Conservation (phyloP, 108 stramenopile species). For the Cyclotella baltica region DNA sequence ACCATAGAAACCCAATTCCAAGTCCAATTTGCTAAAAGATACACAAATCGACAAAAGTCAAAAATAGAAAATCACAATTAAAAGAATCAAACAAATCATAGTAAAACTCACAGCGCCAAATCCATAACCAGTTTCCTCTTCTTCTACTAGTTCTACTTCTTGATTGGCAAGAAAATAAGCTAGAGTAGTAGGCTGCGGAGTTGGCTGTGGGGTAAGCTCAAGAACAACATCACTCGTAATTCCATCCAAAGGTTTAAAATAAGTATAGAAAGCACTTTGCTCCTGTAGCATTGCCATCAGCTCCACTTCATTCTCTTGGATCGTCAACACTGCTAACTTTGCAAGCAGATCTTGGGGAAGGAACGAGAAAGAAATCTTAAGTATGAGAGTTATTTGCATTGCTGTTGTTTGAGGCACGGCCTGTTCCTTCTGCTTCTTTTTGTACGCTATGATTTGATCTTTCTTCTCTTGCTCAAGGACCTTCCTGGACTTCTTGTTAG, state of each 20-base stretch:
- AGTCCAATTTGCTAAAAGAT: conserved; percentile 14
- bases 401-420: conserved; percentile 12
- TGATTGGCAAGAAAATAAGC: conserved; percentile 2
- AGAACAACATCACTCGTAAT: not conserved
- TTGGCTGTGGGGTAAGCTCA: conserved; percentile 9
- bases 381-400: conserved; percentile 25
- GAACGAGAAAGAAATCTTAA: conserved; percentile 11
- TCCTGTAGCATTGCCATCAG: conserved; percentile 19
- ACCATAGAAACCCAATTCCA: conserved; percentile 28
- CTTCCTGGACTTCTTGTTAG: not conserved
- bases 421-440: not conserved
- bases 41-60: not conserved
- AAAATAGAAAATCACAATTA: too few relatives aligned
- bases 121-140: not conserved
- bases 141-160: not conserved
- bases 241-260: conserved; percentile 28
- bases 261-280: conserved; percentile 30
- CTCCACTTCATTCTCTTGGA: conserved; percentile 21
- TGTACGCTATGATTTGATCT: not conserved
- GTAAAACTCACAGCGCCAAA: conserved; percentile 14
- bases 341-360: conserved; percentile 18
- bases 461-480: not conserved
- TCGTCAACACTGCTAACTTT: conserved; percentile 22
- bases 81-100: not conserved
- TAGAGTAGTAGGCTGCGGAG: conserved; percentile 3